Evolutionary conservation across 306 rosid species (phyloP), one percentile per base, ranked within the genome.

Genomic region (Sophora flavescens): DNA sequence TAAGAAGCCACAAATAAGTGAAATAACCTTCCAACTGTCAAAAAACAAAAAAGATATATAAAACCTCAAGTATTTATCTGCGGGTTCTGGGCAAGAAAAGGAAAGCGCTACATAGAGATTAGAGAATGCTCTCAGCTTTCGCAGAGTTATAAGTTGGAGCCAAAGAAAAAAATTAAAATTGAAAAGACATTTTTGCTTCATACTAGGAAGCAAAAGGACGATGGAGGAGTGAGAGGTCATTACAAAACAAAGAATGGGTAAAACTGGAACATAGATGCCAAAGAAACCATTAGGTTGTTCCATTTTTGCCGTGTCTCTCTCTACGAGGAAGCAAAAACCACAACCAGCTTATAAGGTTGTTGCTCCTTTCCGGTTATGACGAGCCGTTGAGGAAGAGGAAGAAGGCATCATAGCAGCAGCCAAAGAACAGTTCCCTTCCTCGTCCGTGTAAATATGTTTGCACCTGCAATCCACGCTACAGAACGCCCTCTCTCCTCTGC

Each of bases 401-500:
- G 87, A 78, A 6, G 63, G 82, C 17, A 42, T 80, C 52, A 64
- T 83, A 3, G 90, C 89, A 3, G 90, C 89, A 13, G 82, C 74
- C 72, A 84, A 22, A 22, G 88, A 92, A 81, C 88, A 84, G 63
- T 87, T 84, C 6, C 81, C 84, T 44, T 79, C 77, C 48, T 92
- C 97, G 58, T 96, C 99, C 88, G 70, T 82, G 68, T 89, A 86
- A 82, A 96, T 96, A 81, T 96, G 98, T 84, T 88, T 86, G 86
- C 87, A 89, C 78, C 97, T 83, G 81, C 98, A 96, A 81, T 92
- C 99, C 87, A 83, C 98, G 79, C 99, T 96, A 68, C 97, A 96
- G 62, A 96, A 92, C 0, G 92, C 98, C 82, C 65, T 87, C 72
- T 96, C 97, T 33, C 99, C 99, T 78, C 99, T 92, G 80, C 79